These are phyloP conservation scores for Ogataea sp. DNA, from an alignment of 805 yeast species.

Conservation along the genomic window DNA sequence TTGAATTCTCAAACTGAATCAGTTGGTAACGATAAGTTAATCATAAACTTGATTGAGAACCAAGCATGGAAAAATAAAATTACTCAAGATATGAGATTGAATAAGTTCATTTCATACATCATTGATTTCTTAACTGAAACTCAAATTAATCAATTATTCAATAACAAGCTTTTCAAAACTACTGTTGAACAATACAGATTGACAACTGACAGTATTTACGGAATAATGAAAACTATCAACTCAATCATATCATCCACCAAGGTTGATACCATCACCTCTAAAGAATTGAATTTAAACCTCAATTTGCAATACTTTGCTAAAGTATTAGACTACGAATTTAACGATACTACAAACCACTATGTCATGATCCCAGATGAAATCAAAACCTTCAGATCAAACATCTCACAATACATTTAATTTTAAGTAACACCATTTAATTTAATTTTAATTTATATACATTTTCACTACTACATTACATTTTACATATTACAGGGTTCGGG, in stretches of 20 bases:
- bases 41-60: conserved; percentile 18
- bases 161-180: conserved; percentile 18
- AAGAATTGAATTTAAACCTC: conserved; percentile 5
- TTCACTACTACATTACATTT: too few relatives aligned
- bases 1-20: conserved; percentile 7
- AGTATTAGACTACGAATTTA: conserved; percentile 24
- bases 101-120: conserved; percentile 22
- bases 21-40: conserved; percentile 10
- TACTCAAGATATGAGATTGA: conserved; percentile 9
- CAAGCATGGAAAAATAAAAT: conserved; percentile 23
- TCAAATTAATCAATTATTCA: conserved; percentile 11
- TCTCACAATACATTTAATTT: not conserved
- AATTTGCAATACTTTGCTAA: conserved; percentile 21
- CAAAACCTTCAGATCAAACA: conserved; percentile 14
- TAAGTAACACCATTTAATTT: too few relatives aligned
- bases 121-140: conserved; percentile 18
- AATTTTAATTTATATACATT: too few relatives aligned
- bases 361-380: conserved; percentile 25
- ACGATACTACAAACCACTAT: conserved; percentile 27
- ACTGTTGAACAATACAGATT: conserved; percentile 27
- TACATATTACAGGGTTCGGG: too few relatives aligned
- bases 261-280: not conserved
- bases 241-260: not conserved
- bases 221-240: conserved; percentile 22
- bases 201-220: conserved; percentile 25